These are phyloP conservation scores for Tetradesmus lagerheimii DNA, from an alignment of 139 green algal species.

Conservation along the genomic window DNA sequence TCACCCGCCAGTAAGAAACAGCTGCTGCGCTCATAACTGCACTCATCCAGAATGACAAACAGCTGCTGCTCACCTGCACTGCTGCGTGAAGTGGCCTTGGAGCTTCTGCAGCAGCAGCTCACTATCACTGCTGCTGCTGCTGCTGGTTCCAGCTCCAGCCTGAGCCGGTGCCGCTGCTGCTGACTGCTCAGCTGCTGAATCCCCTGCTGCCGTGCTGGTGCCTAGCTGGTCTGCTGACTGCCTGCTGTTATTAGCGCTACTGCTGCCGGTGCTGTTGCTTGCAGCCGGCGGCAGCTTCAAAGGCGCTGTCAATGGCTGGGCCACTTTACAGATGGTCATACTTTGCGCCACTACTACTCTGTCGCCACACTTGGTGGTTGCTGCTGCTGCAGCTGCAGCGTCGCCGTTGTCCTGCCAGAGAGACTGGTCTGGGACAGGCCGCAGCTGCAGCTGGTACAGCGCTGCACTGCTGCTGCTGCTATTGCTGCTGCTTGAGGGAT, in stretches of 20 bases:
- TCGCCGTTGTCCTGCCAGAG: background rate
- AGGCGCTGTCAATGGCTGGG: background rate
- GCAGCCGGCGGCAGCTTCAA: background rate
- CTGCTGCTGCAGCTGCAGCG: background rate
- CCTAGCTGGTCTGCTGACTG: background rate
- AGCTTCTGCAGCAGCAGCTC: constrained; percentile 36
- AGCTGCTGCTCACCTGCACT: constrained; percentile 11
- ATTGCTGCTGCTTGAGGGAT: background rate
- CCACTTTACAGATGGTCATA: constrained; percentile 44
- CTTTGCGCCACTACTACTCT: background rate
- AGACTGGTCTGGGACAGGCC: background rate
- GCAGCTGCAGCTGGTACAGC: background rate
- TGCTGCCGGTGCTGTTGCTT: background rate
- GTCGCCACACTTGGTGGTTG: background rate
- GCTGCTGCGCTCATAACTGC: too few relatives aligned
- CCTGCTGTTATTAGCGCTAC: background rate
- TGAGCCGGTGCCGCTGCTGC: background rate
- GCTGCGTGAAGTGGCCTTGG: constrained; percentile 22
- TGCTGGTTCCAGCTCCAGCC: background rate
- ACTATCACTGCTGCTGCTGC: background rate
- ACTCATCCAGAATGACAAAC: too few relatives aligned
- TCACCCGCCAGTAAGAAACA: too few relatives aligned
- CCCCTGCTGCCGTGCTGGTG: background rate
- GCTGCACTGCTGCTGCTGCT: background rate
- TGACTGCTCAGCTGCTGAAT: background rate